Conservation (phyloP, 768 basidiomycete genomes). For the Stropharia rugosoannulata region DNA sequence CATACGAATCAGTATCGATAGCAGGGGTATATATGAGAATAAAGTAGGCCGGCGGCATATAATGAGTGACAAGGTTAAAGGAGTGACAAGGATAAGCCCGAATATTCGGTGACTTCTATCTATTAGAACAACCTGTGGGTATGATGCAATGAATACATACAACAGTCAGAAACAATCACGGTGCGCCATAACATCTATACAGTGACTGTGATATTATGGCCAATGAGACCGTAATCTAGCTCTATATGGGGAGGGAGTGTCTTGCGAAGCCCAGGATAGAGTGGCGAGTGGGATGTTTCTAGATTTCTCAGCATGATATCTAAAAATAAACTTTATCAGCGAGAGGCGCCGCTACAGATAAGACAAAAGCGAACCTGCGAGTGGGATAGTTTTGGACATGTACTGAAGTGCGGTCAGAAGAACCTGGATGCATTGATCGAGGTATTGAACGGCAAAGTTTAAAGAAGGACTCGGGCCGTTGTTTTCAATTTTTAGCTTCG, state of each 20-base stretch:
- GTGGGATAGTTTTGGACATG: slow-evolving; percentile 13
- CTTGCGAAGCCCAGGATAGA: slow-evolving; percentile 2
- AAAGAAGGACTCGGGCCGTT: slow-evolving; percentile 13
- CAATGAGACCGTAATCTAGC: not conserved
- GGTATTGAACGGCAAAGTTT: slow-evolving; percentile 15
- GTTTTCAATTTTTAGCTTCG: slow-evolving; percentile 8
- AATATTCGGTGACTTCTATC: too few species aligned
- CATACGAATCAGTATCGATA: too few species aligned
- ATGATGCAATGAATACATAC: not conserved
- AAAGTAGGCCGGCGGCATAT: too few species aligned
- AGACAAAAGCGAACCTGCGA: slow-evolving; percentile 15
- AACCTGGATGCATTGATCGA: slow-evolving; percentile 17
- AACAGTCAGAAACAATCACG: not conserved
- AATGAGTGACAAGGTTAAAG: too few species aligned
- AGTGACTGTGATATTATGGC: not conserved
- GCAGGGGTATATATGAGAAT: too few species aligned
- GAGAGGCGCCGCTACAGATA: not conserved
- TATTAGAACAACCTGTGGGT: not conserved
- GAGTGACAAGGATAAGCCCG: too few species aligned
- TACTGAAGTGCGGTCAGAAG: slow-evolving; percentile 17
- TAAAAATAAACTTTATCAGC: slow-evolving; percentile 1
- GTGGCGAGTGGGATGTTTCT: slow-evolving; percentile 2
- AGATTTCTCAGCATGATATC: slow-evolving; percentile 1
- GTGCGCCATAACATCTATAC: not conserved
- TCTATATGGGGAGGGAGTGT: not conserved